These are phyloP conservation scores for Candida anutae DNA, from an alignment of 1,139 yeast species.

Conservation along the genomic window DNA sequence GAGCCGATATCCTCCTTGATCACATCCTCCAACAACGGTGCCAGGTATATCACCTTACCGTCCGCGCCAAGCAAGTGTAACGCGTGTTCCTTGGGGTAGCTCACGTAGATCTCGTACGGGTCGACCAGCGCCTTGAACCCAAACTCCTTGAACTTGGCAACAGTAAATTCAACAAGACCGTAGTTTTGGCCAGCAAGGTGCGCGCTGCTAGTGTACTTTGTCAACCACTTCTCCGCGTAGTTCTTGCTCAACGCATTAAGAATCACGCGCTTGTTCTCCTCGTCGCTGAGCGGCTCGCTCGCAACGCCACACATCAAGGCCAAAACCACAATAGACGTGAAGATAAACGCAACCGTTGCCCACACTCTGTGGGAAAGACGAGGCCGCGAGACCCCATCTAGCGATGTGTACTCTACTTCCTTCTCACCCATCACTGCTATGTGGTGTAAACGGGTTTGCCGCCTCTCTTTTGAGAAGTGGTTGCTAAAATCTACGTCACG, in stretches of 20 bases:
- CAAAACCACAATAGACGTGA: background rate
- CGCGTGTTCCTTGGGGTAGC: conserved; percentile 42
- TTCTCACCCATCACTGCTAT: too few species aligned
- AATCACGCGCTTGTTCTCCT: conserved; percentile 3
- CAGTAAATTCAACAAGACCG: conserved; percentile 32
- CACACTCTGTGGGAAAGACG: too few species aligned
- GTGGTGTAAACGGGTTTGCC: too few species aligned
- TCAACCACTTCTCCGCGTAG: conserved; percentile 26
- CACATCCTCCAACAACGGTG: conserved; percentile 65
- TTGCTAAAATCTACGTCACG: too few species aligned
- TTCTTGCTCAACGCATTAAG: conserved; percentile 15
- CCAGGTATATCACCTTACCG: conserved; percentile 40
- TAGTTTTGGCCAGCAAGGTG: conserved; percentile 37
- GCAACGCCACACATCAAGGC: background rate
- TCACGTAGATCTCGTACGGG: conserved; percentile 49
- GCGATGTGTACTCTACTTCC: too few species aligned
- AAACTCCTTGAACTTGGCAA: conserved; percentile 26
- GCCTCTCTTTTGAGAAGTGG: too few species aligned
- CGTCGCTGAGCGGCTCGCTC: background rate
- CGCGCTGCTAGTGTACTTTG: conserved; percentile 23
- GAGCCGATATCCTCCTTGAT: conserved; percentile 67
- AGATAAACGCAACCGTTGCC: too few species aligned
- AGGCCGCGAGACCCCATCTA: too few species aligned
- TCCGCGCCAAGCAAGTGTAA: conserved; percentile 28
- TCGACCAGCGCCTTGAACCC: conserved; percentile 51